These are phyloP conservation scores for Aurantiochytrium sp. DNA, from an alignment of 108 stramenopile species.

Conservation along the genomic window DNA sequence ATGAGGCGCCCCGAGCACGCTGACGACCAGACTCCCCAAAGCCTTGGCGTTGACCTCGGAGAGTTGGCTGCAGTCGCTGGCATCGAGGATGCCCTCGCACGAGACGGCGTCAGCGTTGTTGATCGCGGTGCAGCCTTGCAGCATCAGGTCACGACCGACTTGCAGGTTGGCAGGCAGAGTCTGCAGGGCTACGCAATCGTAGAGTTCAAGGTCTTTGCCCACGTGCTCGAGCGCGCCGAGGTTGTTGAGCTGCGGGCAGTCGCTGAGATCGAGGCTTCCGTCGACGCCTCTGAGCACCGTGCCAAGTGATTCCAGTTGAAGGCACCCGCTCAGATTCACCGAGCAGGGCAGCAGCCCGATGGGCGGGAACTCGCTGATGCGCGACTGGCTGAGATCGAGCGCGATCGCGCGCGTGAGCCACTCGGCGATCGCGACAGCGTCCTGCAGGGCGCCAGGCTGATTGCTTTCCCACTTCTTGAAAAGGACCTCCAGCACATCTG, in stretches of 20 bases:
- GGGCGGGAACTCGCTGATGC: neutral
- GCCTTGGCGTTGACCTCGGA: too few species aligned
- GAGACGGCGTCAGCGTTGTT: neutral
- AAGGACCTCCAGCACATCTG: too few species aligned
- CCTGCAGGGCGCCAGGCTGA: neutral
- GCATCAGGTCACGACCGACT: neutral
- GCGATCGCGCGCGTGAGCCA: neutral
- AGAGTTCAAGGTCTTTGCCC: neutral
- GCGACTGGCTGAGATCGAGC: neutral
- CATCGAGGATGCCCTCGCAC: too few species aligned
- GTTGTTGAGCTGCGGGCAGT: neutral
- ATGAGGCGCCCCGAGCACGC: too few species aligned
- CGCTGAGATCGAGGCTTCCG: conserved; percentile 11
- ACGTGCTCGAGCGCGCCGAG: neutral
- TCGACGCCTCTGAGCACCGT: neutral
- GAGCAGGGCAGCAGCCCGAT: neutral
- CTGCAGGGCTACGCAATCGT: neutral
- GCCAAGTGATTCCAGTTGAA: neutral
- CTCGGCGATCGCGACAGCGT: neutral
- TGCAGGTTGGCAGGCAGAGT: neutral
- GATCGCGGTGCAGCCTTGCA: neutral
- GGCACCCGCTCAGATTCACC: neutral
- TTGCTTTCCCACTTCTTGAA: too few species aligned
- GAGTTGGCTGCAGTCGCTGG: too few species aligned
- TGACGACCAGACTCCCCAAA: too few species aligned